Conservation (phyloP, 139 green algal species). For the Volvox africanus region DNA sequence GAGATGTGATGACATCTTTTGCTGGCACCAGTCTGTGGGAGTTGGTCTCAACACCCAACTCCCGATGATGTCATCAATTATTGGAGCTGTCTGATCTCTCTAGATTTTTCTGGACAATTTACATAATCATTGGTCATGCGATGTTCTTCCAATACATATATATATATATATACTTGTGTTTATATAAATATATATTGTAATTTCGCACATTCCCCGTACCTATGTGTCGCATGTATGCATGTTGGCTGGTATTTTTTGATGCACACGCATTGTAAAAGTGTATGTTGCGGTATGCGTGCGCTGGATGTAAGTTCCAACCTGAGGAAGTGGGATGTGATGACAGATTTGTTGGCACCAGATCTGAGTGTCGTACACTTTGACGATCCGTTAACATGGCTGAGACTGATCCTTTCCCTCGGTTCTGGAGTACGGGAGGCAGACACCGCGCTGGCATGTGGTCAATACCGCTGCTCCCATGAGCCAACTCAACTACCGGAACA, state of each 20-base stretch:
- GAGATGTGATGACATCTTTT: conserved; percentile 28
- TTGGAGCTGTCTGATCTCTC: conserved; percentile 61
- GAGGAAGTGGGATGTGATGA: conserved; percentile 19
- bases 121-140: not conserved
- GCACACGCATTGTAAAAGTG: too few species aligned
- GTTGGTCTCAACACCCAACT: conserved; percentile 9
- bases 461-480: too few species aligned
- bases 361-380: conserved; percentile 2
- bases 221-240: too few species aligned
- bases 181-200: too few species aligned
- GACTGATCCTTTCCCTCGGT: conserved; percentile 24
- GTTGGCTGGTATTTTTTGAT: too few species aligned
- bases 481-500: too few species aligned
- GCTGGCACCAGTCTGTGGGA: conserved; percentile 56
- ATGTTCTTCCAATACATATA: not conserved
- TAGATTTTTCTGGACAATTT: not conserved
- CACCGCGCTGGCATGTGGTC: too few species aligned
- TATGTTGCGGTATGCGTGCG: too few species aligned
- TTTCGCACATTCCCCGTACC: too few species aligned
- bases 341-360: conserved; percentile 54
- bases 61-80: conserved; percentile 42
- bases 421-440: too few species aligned
- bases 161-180: too few species aligned
- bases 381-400: not conserved
- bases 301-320: too few species aligned